Conservation (phyloP, 2,329 filamentous ascomycete genomes). For the Xylariaceae sp. region DNA sequence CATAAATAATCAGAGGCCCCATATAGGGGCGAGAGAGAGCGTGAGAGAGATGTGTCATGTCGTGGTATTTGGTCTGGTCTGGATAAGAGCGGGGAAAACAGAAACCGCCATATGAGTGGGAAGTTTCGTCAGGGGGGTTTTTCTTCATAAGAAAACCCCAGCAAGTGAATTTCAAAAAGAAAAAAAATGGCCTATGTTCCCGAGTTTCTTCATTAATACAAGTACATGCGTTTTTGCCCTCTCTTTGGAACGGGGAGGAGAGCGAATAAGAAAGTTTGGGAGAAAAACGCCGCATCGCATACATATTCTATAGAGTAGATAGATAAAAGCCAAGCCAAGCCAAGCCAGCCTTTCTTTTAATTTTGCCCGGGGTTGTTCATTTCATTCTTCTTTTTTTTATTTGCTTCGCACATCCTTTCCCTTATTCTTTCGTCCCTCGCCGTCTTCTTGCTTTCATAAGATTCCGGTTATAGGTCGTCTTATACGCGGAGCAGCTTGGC, state of each 20-base stretch:
- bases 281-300: constrained; percentile 20
- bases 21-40: no score
- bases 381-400: constrained; percentile 9
- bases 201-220: background rate
- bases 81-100: no score
- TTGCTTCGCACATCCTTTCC: constrained; percentile 2
- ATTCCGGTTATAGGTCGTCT: constrained; percentile 1
- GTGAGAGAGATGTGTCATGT: no score
- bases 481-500: constrained; percentile 68
- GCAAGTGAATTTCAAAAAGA: no score
- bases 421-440: background rate
- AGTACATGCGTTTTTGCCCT: background rate
- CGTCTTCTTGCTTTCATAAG: background rate
- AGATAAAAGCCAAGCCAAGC: background rate
- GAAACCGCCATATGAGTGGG: no score
- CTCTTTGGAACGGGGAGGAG: background rate
- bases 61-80: no score
- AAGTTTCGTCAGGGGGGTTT: no score
- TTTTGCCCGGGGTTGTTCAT: constrained; percentile 1
- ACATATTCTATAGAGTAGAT: constrained; percentile 18
- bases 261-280: background rate
- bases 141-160: no score
- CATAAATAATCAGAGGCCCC: no score
- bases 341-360: constrained; percentile 1
- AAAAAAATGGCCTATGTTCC: background rate